A percentile compares a stretch with the other conserved stretches of the same genome.
Conservation (phyloP, 208 protist genomes). For the Leishmania amazonensis region DNA sequence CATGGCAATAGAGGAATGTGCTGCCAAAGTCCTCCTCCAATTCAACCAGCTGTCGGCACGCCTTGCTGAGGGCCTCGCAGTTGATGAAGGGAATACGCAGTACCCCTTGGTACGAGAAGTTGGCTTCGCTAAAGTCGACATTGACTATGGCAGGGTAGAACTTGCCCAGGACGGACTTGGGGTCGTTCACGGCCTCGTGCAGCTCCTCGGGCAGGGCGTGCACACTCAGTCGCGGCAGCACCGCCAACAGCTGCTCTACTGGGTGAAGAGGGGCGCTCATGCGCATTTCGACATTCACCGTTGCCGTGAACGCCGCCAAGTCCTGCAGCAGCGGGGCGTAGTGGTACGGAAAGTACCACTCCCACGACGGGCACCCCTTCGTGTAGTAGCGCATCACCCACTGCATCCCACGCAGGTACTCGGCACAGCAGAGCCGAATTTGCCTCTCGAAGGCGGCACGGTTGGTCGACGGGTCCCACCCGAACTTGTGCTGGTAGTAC, state of each 20-base stretch:
- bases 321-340: conserved; percentile 97
- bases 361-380: conserved; percentile 96
- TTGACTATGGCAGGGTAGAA: conserved; percentile 98
- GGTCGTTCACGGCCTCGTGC: conserved; percentile 91
- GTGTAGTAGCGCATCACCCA: conserved; percentile 99
- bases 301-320: conserved; percentile 58
- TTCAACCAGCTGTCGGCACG: conserved; percentile 66
- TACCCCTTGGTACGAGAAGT: conserved; percentile 93
- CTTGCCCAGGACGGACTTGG: conserved; percentile 91
- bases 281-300: conserved; percentile 73
- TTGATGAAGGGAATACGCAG: conserved; percentile 90
- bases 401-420: conserved; percentile 96
- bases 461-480: conserved; percentile 53
- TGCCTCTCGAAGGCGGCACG: conserved; percentile 65
- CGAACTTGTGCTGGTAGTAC: conserved; percentile 90
- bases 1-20: conserved; percentile 82
- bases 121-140: conserved; percentile 97
- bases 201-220: conserved; percentile 91
- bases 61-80: conserved; percentile 49
- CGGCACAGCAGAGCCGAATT: conserved; percentile 66
- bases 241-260: conserved; percentile 98
- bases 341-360: conserved; percentile 99
- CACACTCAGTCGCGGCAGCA: conserved; percentile 92
- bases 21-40: conserved; percentile 74
- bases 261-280: conserved; percentile 93